Base-by-base conservation (phyloP, 345 rosid genomes). In the Syzygium aromaticum region DNA sequence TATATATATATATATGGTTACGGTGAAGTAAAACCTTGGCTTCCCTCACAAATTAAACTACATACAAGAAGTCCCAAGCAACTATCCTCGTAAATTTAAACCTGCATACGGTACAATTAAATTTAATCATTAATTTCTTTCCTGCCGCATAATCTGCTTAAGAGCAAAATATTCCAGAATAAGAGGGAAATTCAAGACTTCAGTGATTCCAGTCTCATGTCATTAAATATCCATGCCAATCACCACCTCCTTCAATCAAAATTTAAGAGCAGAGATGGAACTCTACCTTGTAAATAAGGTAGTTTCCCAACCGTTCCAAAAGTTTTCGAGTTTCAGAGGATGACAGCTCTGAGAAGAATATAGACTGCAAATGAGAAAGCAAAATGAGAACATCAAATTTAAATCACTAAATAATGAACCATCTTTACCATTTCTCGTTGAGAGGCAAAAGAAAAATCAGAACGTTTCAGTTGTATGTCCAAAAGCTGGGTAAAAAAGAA, bases 251-350 rank as follows among this genome's bases (percentile, higher is more conserved):
- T 30, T n/a, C 54, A 57, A 28, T 84, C 54, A 84, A 22, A 61
- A 27, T 77, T 57, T 61, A 28, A 57, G 33, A n/a, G 28, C 40
- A 57, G 15, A n/a, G 21, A 38, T 51, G 23, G 59, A 40, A 17
- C n/a, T 63, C 87, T 91, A 98, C 99, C 99, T 98, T 98, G 92
- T 98, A 98, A 85, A 95, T 93, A 91, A 96, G 95, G 94, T 98
- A 98, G 89, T 98, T 96, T 89, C 94, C 90, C 88, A 98, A 96
- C n/a, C 97, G 96, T 90, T 96, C 99, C 91, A 92, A 92, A 89
- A 98, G 88, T 90, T 95, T 98, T 86, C 93, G 93, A 77, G 94
- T 91, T 93, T 98, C 99, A 85, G 96, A 91, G 54, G 95, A 91
- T 88, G 96, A 93, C 88, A 98, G 91, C 88, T 95, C 95, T 52